Evolutionary conservation across 31 red algal genomes (phyloP).

Genomic region (Bonnemaisonia californica): DNA sequence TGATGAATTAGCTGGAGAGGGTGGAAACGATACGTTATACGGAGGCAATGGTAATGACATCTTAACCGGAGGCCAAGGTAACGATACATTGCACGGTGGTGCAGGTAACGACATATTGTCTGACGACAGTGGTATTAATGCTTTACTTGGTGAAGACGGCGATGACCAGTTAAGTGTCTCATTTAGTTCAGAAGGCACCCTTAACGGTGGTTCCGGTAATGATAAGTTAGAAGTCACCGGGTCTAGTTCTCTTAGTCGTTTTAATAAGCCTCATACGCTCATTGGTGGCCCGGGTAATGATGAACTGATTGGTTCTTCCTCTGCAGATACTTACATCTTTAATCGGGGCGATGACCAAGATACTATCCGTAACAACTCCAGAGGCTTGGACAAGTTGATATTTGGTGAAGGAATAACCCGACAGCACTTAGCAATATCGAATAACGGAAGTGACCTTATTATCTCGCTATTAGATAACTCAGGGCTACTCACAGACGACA

Average conservation of each 20-base stretch:
- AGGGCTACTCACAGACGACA: too few relatives aligned
- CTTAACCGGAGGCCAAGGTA: conserved; percentile 1
- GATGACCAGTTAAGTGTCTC: neutral
- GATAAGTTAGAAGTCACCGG: neutral
- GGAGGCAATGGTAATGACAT: neutral
- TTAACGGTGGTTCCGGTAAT: too few relatives aligned
- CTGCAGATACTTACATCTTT: neutral
- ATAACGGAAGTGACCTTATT: too few relatives aligned
- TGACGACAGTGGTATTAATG: neutral
- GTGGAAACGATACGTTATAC: neutral
- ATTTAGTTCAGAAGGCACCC: neutral
- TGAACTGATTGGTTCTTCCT: neutral
- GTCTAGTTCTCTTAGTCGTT: neutral
- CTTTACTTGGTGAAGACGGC: neutral
- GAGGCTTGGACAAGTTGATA: neutral
- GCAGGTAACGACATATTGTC: neutral
- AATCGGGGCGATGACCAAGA: neutral
- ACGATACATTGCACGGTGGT: neutral
- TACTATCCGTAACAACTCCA: too few relatives aligned
- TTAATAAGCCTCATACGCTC: too few relatives aligned
- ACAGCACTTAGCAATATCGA: neutral
- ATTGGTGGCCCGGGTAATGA: conserved; percentile 6
- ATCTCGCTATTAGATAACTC: too few relatives aligned
- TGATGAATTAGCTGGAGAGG: too few relatives aligned
- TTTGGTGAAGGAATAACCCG: neutral